phyloP scores from a whole-genome alignment of 2,329 filamentous ascomycete genomes.

The Malbranchea cinnamomea region DNA sequence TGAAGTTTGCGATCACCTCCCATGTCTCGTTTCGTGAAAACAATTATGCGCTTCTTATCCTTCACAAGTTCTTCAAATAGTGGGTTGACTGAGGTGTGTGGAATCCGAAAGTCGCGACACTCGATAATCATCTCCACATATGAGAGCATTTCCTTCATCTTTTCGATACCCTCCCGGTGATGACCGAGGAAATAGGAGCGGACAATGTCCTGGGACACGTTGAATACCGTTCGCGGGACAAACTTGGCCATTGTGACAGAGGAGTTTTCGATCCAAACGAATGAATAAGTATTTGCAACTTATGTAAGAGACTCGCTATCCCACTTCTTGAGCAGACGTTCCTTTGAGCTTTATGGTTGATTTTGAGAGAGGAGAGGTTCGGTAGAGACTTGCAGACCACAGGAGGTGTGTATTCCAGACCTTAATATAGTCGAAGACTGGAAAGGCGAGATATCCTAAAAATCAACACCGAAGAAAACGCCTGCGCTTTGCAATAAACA shows the following conservation, averaged over 20 bases:
- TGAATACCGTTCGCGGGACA: slow-evolving; percentile 58
- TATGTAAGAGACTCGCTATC: no score
- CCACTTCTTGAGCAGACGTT: no score
- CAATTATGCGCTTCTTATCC: slow-evolving; percentile 58
- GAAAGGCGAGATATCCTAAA: no score
- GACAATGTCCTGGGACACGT: slow-evolving; percentile 57
- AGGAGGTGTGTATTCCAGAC: no score
- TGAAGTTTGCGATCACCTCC: slow-evolving; percentile 33
- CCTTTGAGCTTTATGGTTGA: no score
- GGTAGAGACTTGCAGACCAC: no score
- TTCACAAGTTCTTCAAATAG: slow-evolving; percentile 66
- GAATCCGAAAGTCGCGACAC: slow-evolving; percentile 85
- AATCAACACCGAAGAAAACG: no score
- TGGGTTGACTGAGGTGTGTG: slow-evolving; percentile 78
- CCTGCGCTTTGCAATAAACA: no score
- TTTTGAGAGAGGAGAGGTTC: no score
- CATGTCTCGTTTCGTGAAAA: slow-evolving; percentile 85
- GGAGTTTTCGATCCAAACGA: no score
- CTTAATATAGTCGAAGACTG: no score
- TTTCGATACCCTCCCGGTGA: slow-evolving; percentile 63
- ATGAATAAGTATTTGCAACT: no score
- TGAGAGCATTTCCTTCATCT: slow-evolving; percentile 68
- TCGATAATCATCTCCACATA: slow-evolving; percentile 81
- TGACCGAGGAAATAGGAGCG: slow-evolving; percentile 92
- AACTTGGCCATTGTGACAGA: slow-evolving; percentile 35